Conservation (phyloP, 2,329 filamentous ascomycete species). For the Aureobasidium melanogenum region DNA sequence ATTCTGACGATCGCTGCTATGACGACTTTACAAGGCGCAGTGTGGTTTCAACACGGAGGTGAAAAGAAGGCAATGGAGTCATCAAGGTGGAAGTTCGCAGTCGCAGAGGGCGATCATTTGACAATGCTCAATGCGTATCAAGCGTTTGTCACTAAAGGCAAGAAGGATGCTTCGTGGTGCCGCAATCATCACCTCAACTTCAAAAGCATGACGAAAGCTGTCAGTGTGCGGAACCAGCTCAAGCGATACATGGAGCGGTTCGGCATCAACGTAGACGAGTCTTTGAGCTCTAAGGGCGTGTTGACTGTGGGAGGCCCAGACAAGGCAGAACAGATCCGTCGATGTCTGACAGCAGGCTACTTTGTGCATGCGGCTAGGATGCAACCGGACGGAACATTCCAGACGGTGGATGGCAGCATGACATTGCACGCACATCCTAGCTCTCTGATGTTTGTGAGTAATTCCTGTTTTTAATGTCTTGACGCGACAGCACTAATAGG, state of each 20-base stretch:
- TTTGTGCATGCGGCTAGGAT: slow-evolving; percentile 91
- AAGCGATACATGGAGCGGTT: slow-evolving; percentile 82
- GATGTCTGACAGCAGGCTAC: slow-evolving; percentile 81
- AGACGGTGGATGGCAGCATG: slow-evolving; percentile 70
- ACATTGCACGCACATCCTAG: slow-evolving; percentile 82
- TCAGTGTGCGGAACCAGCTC: slow-evolving; percentile 79
- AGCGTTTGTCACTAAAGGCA: slow-evolving; percentile 73
- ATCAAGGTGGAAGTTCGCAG: slow-evolving; percentile 72
- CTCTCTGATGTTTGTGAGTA: slow-evolving; percentile 72
- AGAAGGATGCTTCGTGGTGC: slow-evolving; percentile 78
- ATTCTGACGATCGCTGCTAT: slow-evolving; percentile 90
- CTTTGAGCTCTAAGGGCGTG: slow-evolving; percentile 33
- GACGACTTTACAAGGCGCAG: slow-evolving; percentile 72
- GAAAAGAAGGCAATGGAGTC: slow-evolving; percentile 68
- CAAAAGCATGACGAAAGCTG: slow-evolving; percentile 70
- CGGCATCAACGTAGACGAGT: slow-evolving; percentile 61
- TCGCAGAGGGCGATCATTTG: slow-evolving; percentile 86
- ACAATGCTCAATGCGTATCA: slow-evolving; percentile 92
- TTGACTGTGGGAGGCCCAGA: slow-evolving; percentile 35
- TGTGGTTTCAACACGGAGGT: slow-evolving; percentile 75
- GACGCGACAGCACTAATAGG: not conserved
- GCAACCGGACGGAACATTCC: slow-evolving; percentile 86
- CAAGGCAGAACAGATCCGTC: slow-evolving; percentile 64
- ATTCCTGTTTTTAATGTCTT: not conserved
- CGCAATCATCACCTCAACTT: slow-evolving; percentile 80